These are phyloP conservation scores for Flaveria brownii DNA, from an alignment of 129 eudicot genomes.

Conservation along the genomic window DNA sequence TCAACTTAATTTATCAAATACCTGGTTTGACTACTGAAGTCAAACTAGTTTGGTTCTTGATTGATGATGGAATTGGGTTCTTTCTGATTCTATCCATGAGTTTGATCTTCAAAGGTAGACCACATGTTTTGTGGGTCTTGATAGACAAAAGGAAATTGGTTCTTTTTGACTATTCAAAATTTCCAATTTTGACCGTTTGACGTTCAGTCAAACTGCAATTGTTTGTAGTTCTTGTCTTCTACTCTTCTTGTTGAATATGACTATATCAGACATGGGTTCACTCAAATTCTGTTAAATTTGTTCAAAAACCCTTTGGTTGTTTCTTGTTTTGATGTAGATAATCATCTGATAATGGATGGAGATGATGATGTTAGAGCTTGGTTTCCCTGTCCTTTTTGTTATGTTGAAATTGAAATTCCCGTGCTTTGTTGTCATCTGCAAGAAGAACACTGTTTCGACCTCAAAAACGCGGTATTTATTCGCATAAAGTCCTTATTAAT, in stretches of 20 bases:
- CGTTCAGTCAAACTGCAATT: conserved; percentile 4
- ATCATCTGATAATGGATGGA: conserved; percentile 46
- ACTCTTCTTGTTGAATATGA: not conserved
- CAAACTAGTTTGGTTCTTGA: conserved; percentile 17
- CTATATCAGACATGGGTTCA: conserved; percentile 6
- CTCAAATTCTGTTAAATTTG: conserved; percentile 6
- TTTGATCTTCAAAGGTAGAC: conserved; percentile 15
- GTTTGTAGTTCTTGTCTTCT: conserved; percentile 12
- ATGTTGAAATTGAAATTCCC: conserved; percentile 67
- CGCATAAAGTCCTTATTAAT: not conserved
- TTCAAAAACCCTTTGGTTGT: not conserved
- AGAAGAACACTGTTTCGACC: conserved; percentile 88
- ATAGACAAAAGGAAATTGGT: not conserved
- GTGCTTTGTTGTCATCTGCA: conserved; percentile 69
- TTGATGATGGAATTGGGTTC: conserved; percentile 14
- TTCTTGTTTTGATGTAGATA: conserved; percentile 41
- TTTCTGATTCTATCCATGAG: conserved; percentile 1
- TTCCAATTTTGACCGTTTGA: not conserved
- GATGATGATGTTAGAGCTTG: conserved; percentile 80
- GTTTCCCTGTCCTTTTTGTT: conserved; percentile 93
- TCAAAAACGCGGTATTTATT: conserved; percentile 72
- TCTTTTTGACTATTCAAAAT: not conserved
- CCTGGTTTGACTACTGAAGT: no score
- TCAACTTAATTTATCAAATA: not conserved
- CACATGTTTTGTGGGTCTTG: conserved; percentile 2